phyloP scores from a whole-genome alignment of 768 basidiomycete species.

The Suillus subluteus region DNA sequence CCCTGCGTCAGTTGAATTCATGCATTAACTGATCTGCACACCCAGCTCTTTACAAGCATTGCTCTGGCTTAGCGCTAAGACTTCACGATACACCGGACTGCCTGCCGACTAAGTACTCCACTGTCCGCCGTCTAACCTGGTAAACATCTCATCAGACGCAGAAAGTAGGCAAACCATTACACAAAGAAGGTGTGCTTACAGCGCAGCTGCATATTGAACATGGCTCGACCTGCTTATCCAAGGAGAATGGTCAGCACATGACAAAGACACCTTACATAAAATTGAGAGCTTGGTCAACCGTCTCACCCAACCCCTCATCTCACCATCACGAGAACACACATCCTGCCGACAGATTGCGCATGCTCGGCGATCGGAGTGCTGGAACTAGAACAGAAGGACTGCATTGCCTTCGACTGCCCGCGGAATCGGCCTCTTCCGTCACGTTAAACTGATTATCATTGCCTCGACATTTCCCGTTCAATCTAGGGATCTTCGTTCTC shows the following conservation, averaged over 20 bases:
- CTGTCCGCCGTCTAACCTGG: neutral
- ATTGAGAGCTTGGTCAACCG: conserved; percentile 1
- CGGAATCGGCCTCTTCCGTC: conserved; percentile 7
- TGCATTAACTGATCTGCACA: neutral
- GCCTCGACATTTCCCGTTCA: neutral
- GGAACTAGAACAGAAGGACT: neutral
- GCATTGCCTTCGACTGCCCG: neutral
- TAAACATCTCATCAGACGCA: neutral
- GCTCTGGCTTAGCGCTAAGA: neutral
- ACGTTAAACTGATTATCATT: neutral
- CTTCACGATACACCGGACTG: neutral
- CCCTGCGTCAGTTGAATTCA: neutral
- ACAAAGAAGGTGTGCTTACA: neutral
- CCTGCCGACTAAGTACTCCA: no score
- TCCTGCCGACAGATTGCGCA: conserved; percentile 5
- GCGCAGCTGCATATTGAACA: neutral
- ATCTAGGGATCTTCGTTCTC: neutral
- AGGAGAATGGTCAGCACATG: conserved; percentile 5
- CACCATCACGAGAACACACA: neutral
- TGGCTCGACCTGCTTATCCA: conserved; percentile 1
- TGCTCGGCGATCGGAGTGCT: neutral
- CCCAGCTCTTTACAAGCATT: neutral
- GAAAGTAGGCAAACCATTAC: neutral
- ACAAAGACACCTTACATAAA: conserved; percentile 13
- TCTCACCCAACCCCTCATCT: conserved; percentile 1